Base-by-base conservation (phyloP, 2,329 filamentous ascomycete genomes). In the Cercospora beticola region DNA sequence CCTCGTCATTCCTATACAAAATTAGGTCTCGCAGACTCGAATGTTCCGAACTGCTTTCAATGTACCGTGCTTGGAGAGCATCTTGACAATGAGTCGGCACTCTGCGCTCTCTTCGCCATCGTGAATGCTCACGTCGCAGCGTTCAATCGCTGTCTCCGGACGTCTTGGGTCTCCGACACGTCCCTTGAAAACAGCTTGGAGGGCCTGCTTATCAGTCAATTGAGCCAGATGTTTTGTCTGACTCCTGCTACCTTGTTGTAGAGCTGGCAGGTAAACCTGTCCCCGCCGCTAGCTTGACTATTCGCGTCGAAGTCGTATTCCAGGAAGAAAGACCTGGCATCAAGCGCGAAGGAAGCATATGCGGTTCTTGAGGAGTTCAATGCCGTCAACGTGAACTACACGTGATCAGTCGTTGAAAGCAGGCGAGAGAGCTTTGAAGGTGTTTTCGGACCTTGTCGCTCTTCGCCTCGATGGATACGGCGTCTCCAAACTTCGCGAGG, bases 301-400 rank as follows among this genome's bases (percentile, higher is more conserved):
- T 65, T 72, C 18, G 70, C 68, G 21, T 81, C 80, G 74, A 88
- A 94, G 63, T 87, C 85, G 79, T 93, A 94, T 40, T 86, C 86
- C 6, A 89, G 86, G 80, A 93, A 93, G 82, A 94, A 94, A 46
- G 87, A 85, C 72, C 83, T 86, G 49, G 87, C 85, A 54, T 89
- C 83, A 64, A 94, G 88, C 7, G 86, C 86, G 74, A 93, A 89
- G 68, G 89, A 90, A 28, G 90, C 89, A 78, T 94, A 94, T 18
- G 90, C 91, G 4, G 92, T 92, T 76, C 92, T 92, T 66, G 91
- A 92, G n/a, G 87, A 86, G 78, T 94, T 94, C 71, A 94, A 82
- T 14, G 91, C 88, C 14, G 90, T 92, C 65, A 94, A 83, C 4
- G 89, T 84, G 71, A 94, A 86, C 91, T 92, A 70, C 59, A 6